Evolutionary conservation across 2,329 filamentous ascomycete species (phyloP).

Genomic region (Fusarium euwallaceae): DNA sequence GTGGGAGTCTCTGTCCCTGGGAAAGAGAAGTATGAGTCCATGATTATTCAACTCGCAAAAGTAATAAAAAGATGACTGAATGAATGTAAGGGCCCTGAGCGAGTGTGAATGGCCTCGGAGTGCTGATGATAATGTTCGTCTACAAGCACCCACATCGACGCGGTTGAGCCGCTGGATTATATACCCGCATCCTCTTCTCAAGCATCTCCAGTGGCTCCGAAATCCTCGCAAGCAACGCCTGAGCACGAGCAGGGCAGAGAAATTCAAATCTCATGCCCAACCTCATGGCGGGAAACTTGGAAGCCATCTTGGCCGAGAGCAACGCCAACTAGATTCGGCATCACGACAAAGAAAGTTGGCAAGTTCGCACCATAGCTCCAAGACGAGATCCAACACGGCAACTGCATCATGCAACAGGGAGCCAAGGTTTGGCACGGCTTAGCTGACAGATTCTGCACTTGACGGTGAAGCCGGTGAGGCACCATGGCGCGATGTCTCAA

Average conservation of each 20-base stretch:
- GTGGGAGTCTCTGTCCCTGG: not conserved
- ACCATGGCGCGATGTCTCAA: not conserved
- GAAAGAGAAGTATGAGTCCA: slow-evolving; percentile 1
- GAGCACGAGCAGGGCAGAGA: not conserved
- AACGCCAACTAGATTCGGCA: not conserved
- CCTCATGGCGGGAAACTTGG: not conserved
- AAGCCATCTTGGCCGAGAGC: not conserved
- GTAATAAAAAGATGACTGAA: not conserved
- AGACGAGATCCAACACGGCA: not conserved
- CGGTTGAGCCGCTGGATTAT: not conserved
- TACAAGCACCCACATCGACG: not conserved
- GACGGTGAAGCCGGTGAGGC: not conserved
- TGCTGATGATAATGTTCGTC: not conserved
- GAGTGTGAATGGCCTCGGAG: not conserved
- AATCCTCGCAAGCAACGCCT: not conserved
- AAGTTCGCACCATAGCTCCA: not conserved
- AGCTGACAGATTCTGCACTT: not conserved
- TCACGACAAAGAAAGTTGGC: not conserved
- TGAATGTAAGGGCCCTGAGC: not conserved
- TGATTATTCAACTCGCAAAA: not conserved
- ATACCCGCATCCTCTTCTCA: not conserved
- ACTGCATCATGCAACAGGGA: not conserved
- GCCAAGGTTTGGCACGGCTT: not conserved
- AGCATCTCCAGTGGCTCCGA: not conserved
- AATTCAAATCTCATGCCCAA: not conserved